Base-by-base conservation (phyloP, 164 flowering plant species). In the Hamamelis virginiana region DNA sequence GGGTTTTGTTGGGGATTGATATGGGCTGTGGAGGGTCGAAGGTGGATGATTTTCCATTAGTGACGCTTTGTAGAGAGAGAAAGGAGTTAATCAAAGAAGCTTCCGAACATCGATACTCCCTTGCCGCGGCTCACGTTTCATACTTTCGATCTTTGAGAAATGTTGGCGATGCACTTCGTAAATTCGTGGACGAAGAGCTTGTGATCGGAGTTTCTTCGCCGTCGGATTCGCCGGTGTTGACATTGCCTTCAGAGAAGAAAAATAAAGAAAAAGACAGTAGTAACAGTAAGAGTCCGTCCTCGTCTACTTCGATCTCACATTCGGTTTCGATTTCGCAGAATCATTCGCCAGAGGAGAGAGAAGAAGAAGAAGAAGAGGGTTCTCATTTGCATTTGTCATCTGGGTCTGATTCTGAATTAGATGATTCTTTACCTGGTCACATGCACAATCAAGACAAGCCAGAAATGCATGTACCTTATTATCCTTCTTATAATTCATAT, bases 1-100 rank as follows among this genome's bases (percentile, higher is more conserved):
- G 70, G 81, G 75, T 61, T 74, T 71, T 33, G 64, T 16, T 65
- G 61, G 59, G 48, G 28, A 21, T 12, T 56, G 68, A 19, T 51
- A 92, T 95, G 98, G 99, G 99, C 63, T 95, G 98, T 73, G 84
- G 91, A 33, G 87, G 79, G 51, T 95, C 97, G 19, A 95, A 92
- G 67, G 82, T 78, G 3, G 96, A 90, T 28, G 90, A 90, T 67
- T 72, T 77, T 44, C 85, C 85, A 11, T 63, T 93, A 61, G 97
- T 96, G 71, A 82, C 64, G n/a, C 85, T 85, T 0, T 96, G 99
- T 73, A 83, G 86, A 55, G 86, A 93, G 78, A 77, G 99, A 55
- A 91, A 80, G 67, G 83, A 87, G 3, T 74, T 83, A 16, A 69
- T 96, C 62, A 87, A 76, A 68, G 90, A 91, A 4, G 99, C 96